Base-by-base conservation (phyloP, 345 rosid genomes). In the Lagerstroemia speciosa region DNA sequence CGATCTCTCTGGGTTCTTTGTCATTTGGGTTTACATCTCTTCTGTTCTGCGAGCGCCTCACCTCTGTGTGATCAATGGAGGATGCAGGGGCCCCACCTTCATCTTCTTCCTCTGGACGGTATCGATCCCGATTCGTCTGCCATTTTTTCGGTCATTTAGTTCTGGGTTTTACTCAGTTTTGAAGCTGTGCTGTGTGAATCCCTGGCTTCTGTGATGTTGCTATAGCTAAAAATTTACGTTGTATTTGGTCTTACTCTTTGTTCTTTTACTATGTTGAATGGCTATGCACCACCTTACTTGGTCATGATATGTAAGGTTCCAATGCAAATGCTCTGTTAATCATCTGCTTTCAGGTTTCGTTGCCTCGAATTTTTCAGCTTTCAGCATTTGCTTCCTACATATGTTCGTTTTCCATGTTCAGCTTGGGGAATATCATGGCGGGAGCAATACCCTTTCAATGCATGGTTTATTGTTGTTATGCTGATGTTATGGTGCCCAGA, bases 51-150 rank as follows among this genome's bases (percentile, higher is more conserved):
- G 20, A 26, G 20, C 20, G 20, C 31, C 3, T 2, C 63, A 58
- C 63, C 63, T 58, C 63, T 58, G 46, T 4, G 16, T 58, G 63
- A 67, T 48, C 32, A 11, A 67, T 67, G 69, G 69, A 45, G 20
- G 67, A 65, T 65, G 32, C 43, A 24, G n/a, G 67, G 50, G 67
- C 29, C 71, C 76, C 38, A 71, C 79, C 67, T n/a, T 72, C 30
- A 62, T 76, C 64, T 46, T 74, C 65, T 76, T 77, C 67, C 73
- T 78, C 14, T 72, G 83, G 24, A 48, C 19, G 72, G 77, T 84
- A 20, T 83, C 87, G 74, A 75, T 78, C 14, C 72, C 84, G 65
- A 12, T 74, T 77, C 77, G 75, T 72, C 77, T 74, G 78, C 65
- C 69, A 41, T 36, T 67, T 38, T 41, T 7, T 3, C 26, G 22